Evolutionary conservation across 352 stramenopile species (phyloP).

Genomic region (Blastocystis sp.): DNA sequence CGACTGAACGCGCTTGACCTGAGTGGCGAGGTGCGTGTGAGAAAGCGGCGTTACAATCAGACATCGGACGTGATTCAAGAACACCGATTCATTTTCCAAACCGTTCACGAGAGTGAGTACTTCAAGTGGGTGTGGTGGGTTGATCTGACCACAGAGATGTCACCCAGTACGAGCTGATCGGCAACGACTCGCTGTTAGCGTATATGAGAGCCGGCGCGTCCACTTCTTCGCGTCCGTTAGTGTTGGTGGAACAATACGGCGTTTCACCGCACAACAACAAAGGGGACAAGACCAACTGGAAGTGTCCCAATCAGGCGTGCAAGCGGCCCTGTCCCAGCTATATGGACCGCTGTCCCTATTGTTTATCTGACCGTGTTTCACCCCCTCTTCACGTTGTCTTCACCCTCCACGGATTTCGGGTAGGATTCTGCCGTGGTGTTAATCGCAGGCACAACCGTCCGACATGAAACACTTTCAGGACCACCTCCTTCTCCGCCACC

Average conservation of each 20-base stretch:
- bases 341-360: conserved; percentile 11
- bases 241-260: conserved; percentile 37
- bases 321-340: not conserved
- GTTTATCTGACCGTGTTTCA: conserved; percentile 22
- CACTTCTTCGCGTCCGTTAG: not conserved
- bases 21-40: conserved; percentile 14
- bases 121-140: not conserved
- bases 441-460: not conserved
- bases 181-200: conserved; percentile 5
- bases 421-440: not conserved
- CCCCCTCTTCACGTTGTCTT: conserved; percentile 43
- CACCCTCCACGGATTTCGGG: conserved; percentile 49
- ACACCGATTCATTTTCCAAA: conserved; percentile 13
- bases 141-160: not conserved
- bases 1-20: conserved; percentile 5
- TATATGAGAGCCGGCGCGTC: not conserved
- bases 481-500: conserved; percentile 6
- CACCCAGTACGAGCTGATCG: not conserved
- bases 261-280: not conserved
- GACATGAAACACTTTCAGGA: conserved; percentile 34
- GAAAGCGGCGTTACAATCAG: not conserved
- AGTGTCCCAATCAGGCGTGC: conserved; percentile 13
- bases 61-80: conserved; percentile 19
- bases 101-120: conserved; percentile 2
- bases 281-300: not conserved